Percentiles rank a stretch among this genome's conserved stretches.
phyloP scores from a whole-genome alignment of 2,329 filamentous ascomycete genomes.

The Paramyrothecium roridum region DNA sequence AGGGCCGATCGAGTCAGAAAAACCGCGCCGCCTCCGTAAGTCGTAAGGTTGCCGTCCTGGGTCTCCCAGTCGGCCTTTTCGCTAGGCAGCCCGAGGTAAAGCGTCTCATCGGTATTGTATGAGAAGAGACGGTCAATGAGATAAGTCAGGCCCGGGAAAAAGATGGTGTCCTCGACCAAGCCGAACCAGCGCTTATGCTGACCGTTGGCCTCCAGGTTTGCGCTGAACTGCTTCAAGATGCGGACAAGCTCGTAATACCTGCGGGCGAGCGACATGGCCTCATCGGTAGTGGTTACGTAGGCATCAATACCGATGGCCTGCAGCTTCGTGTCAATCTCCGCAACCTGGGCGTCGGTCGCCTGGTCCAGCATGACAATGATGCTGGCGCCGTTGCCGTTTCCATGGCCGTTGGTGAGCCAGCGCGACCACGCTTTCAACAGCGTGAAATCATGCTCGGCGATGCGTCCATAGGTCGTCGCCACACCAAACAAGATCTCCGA shows the following conservation, averaged over 20 bases:
- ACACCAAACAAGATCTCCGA: slow-evolving; percentile 40
- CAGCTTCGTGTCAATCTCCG: slow-evolving; percentile 26
- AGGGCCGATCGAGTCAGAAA: slow-evolving; percentile 35
- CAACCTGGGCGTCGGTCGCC: slow-evolving; percentile 27
- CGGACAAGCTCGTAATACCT: slow-evolving; percentile 35
- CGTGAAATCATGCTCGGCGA: slow-evolving; percentile 33
- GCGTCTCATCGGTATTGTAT: slow-evolving; percentile 25
- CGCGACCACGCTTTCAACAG: slow-evolving; percentile 40
- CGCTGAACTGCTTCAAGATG: slow-evolving; percentile 27
- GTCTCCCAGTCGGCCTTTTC: slow-evolving; percentile 39
- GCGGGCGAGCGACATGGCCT: slow-evolving; percentile 25
- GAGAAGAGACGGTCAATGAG: slow-evolving; percentile 33
- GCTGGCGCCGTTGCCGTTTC: slow-evolving; percentile 38
- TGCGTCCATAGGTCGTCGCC: slow-evolving; percentile 37
- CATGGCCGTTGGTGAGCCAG: slow-evolving; percentile 40
- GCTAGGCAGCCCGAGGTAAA: slow-evolving; percentile 42
- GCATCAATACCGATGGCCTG: slow-evolving; percentile 35
- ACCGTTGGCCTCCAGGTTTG: slow-evolving; percentile 29
- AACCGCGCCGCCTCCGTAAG: slow-evolving; percentile 42
- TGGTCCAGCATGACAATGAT: slow-evolving; percentile 39
- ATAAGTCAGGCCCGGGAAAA: slow-evolving; percentile 38
- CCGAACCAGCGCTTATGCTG: slow-evolving; percentile 37
- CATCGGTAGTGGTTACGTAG: slow-evolving; percentile 26
- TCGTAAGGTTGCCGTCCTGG: slow-evolving; percentile 32
- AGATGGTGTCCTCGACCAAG: slow-evolving; percentile 43